Evolutionary conservation across 2,329 filamentous ascomycete genomes (phyloP).

Genomic region (Gyromitra esculenta): DNA sequence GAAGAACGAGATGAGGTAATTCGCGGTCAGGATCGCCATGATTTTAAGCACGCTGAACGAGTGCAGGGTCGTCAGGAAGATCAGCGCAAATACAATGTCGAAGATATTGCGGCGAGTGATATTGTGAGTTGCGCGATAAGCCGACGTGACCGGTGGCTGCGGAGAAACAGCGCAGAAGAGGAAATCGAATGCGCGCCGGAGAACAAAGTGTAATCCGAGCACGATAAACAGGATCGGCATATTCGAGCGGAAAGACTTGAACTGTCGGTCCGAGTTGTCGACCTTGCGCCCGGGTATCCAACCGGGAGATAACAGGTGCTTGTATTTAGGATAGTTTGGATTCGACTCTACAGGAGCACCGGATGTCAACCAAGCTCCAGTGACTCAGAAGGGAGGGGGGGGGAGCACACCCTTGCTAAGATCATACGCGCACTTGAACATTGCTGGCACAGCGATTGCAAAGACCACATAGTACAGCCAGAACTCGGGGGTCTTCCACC

Average conservation of each 20-base stretch:
- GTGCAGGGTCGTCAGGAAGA: conserved; percentile 83
- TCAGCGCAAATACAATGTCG: conserved; percentile 80
- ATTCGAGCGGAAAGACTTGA: conserved; percentile 83
- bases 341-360: conserved; percentile 72
- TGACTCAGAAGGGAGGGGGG: conserved; percentile 46
- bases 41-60: conserved; percentile 88
- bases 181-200: conserved; percentile 76
- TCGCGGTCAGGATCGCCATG: conserved; percentile 78
- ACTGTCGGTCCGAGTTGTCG: conserved; percentile 90
- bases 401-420: conserved; percentile 77
- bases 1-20: conserved; percentile 72
- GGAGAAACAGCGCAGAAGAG: conserved; percentile 62
- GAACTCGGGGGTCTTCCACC: conserved; percentile 90
- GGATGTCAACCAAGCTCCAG: conserved; percentile 8
- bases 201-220: conserved; percentile 78
- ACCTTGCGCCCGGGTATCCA: conserved; percentile 95
- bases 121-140: conserved; percentile 55
- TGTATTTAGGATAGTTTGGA: conserved; percentile 80
- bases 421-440: conserved; percentile 89
- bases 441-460: conserved; percentile 74
- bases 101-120: conserved; percentile 78
- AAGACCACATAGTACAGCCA: conserved; percentile 80
- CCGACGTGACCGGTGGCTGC: conserved; percentile 57
- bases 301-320: conserved; percentile 75
- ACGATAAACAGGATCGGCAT: conserved; percentile 81